Evolutionary conservation across 192 early-diverging fungal genomes (phyloP).

Genomic region (Polychytrium aggregatum): DNA sequence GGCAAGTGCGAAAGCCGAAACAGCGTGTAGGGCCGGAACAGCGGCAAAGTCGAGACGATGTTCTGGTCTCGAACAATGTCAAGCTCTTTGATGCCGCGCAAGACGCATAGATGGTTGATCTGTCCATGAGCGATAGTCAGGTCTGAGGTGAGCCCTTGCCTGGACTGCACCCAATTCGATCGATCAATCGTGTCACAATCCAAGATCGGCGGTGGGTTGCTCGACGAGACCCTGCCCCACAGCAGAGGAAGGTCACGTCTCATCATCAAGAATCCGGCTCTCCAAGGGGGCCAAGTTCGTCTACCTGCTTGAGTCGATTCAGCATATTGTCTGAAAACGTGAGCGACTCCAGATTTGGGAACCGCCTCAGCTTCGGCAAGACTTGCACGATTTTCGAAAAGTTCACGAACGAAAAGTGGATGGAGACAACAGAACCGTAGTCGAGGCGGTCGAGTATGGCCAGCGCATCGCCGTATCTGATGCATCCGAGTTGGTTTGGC

Average conservation of each 20-base stretch:
- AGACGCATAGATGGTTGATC: constrained; percentile 12
- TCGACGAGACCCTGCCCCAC: not conserved
- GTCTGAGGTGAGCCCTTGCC: too few species aligned
- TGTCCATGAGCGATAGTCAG: not conserved
- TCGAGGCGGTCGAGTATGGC: constrained; percentile 16
- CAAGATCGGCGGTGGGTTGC: not conserved
- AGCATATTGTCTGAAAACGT: constrained; percentile 19
- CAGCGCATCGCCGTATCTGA: constrained; percentile 20
- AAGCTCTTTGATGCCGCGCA: constrained; percentile 8
- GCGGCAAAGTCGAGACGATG: constrained; percentile 6
- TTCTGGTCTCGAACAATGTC: constrained; percentile 16
- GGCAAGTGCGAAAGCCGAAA: constrained; percentile 16
- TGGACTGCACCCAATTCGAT: too few species aligned
- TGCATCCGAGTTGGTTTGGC: not conserved
- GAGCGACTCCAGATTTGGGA: constrained; percentile 8
- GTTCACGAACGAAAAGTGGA: constrained; percentile 11
- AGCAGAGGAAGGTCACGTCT: too few species aligned
- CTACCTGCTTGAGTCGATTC: constrained; percentile 18
- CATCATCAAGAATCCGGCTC: too few species aligned
- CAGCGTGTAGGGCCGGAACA: constrained; percentile 21
- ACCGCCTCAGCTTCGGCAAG: constrained; percentile 10
- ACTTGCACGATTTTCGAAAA: constrained; percentile 6
- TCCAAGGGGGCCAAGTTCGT: too few species aligned
- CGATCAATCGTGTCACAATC: not conserved
- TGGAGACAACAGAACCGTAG: constrained; percentile 1